Evolutionary conservation across 2,329 filamentous ascomycete species (phyloP).

Genomic region (Aspergillus arachidicola): DNA sequence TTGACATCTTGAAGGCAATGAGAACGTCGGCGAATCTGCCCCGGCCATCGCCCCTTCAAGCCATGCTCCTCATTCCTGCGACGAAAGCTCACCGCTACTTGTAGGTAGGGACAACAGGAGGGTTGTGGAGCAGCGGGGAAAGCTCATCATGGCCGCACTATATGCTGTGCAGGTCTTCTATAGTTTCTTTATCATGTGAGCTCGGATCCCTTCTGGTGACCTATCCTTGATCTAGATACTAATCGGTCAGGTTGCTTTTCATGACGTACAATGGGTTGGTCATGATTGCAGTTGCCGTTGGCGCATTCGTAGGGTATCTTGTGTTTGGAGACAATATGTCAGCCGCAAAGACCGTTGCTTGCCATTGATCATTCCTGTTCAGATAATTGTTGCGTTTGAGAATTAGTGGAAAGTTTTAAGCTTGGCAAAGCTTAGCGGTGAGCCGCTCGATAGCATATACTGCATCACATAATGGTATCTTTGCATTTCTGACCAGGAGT

Average conservation of each 20-base stretch:
- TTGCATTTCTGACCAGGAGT: background rate
- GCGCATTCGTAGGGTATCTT: conserved; percentile 86
- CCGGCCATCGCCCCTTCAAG: conserved; percentile 27
- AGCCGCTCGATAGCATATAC: background rate
- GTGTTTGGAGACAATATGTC: conserved; percentile 72
- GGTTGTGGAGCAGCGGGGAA: conserved; percentile 66
- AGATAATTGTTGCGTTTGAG: background rate
- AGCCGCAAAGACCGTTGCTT: conserved; percentile 83
- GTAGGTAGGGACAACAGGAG: conserved; percentile 71
- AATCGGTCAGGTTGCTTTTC: conserved; percentile 76
- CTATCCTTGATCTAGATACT: conserved; percentile 5
- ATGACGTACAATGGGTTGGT: conserved; percentile 99
- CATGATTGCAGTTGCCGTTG: conserved; percentile 87
- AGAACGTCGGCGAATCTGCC: conserved; percentile 34
- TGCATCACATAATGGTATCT: conserved; percentile 5
- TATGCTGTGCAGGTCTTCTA: conserved; percentile 97
- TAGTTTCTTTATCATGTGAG: conserved; percentile 99
- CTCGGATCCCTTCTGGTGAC: conserved; percentile 28
- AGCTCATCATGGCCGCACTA: conserved; percentile 76
- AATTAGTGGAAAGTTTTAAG: background rate
- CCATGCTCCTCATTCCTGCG: conserved; percentile 28
- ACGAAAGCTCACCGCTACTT: conserved; percentile 70
- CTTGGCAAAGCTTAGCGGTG: background rate
- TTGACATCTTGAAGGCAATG: conserved; percentile 37
- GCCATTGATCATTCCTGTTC: conserved; percentile 63